Percentiles rank a stretch among this genome's conserved stretches.
These are phyloP conservation scores for Cordia subcordata DNA, from an alignment of 257 asterid species.

Conservation along the genomic window DNA sequence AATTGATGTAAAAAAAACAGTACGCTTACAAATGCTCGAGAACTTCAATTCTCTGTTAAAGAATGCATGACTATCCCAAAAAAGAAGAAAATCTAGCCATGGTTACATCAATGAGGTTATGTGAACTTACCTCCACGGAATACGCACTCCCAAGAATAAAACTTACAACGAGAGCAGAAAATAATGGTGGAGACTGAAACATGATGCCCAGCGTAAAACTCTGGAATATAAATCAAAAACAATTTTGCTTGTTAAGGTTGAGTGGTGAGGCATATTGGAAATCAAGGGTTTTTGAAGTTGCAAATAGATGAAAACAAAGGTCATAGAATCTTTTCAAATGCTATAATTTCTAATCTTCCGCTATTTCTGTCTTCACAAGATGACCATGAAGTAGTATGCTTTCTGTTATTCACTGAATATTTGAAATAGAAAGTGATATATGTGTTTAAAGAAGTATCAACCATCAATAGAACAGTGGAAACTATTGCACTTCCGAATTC, in stretches of 20 bases:
- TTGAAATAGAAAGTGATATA: neutral
- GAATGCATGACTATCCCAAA: too few species aligned
- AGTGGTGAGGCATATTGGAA: too few species aligned
- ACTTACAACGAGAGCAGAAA: constrained; percentile 14
- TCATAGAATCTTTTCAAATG: neutral
- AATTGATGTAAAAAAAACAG: too few species aligned
- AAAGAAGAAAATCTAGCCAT: neutral
- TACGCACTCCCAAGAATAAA: constrained; percentile 21
- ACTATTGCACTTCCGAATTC: constrained; percentile 7
- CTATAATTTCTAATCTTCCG: too few species aligned
- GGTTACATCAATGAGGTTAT: neutral
- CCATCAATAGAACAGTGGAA: constrained; percentile 9
- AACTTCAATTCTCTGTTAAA: too few species aligned
- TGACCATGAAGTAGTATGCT: too few species aligned
- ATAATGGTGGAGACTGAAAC: constrained; percentile 18
- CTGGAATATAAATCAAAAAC: constrained; percentile 3
- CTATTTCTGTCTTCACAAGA: too few species aligned
- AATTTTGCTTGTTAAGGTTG: neutral
- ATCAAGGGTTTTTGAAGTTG: too few species aligned
- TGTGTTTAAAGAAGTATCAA: neutral
- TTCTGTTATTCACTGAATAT: neutral
- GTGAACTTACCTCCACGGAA: constrained; percentile 12
- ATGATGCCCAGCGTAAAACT: constrained; percentile 17
- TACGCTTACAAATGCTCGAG: too few species aligned
- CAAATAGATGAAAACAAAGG: neutral